Evolutionary conservation across 164 flowering plant genomes (phyloP), one percentile per base, ranked within the genome.

Genomic region (Umbellularia californica): DNA sequence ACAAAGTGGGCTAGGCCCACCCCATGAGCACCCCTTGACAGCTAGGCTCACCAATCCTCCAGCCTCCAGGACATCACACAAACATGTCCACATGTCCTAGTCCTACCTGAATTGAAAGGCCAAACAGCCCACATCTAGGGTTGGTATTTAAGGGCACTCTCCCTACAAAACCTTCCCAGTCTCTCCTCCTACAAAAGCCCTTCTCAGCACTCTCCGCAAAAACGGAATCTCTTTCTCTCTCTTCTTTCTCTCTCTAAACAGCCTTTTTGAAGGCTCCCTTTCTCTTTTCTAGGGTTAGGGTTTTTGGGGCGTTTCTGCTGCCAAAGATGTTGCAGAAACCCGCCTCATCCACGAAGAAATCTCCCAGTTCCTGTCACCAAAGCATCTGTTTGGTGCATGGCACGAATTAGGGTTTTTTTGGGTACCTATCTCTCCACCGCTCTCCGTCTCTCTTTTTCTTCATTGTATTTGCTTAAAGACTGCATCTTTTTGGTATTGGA

Each of bases 301-400:
- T 78, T 83, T 75, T n/a, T 41, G 58, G 71, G 77, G 75, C 75
- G 82, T 74, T 79, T 82, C 17, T 73, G 72, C 63, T 78, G 78
- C 75, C 77, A 74, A 74, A 52, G 14, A 78, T 78, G 83, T 19
- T 77, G 81, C 81, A 24, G 71, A 72, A 68, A 76, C 13, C 70
- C 30, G 74, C 72, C 50, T 68, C 50, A 68, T 65, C 50, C 64
- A 24, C 47, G 19, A 22, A 20, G 74, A 20, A 73, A 58, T 35
- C 70, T 73, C 51, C 73, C 41, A 19, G 10, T 13, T 69, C 50
- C 30, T 72, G 60, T 75, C n/a, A 20, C 64, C n/a, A 28, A 28
- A n/a, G 17, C 23, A 41, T 15, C 50, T 30, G 63, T 25, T 19
- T 67, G 65, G 35, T 67, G 68, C 75, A 35, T 75, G 72, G 72